Evolutionary conservation across 495 filamentous ascomycete species (phyloP), one percentile per base, ranked within the genome.

Genomic region (Hypoxylon crocopeplum): DNA sequence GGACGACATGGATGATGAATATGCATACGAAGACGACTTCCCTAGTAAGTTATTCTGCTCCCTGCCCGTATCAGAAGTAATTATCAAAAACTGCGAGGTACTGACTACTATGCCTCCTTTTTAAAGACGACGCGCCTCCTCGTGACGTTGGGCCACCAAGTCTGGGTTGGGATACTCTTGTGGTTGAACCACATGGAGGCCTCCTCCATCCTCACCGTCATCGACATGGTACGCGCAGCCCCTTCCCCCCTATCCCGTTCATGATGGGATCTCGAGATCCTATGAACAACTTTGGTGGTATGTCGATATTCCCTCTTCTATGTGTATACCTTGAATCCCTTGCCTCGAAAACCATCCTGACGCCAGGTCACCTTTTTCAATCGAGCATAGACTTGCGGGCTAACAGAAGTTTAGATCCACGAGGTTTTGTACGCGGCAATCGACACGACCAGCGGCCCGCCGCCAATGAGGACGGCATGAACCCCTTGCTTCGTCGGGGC

Each of bases 401-500:
- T 75, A 65, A 75, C 62, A 34, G 10, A 13, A 33, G 32, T 56
- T 7, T 50, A 77, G 72, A 58, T 25, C 45, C 59, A 7, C 49
- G 66, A 72, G 78, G 77, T 33, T 78, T 77, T 62, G 69, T 69
- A 48, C 69, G 68, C 32, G 54, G 65, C 16, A 61, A 64, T 40
- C 64, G 67, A 19, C 57, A 57, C 24, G 62, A 74, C 46, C 51
- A 53, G n/a, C 60, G 69, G 21, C 48, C 65, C 4, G 40, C 60
- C 37, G 46, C 55, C 11, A 80, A 79, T 34, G 91, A 96, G 63
- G 91, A 96, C 64, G 91, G 90, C 13, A 79, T 81, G 3, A 96
- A 97, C 66, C 92, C 92, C 41, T 78, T 97, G 11, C 82, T 92
- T 17, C 78, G 79, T 34, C 75, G 73, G 24, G 49, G 49, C 12